These are phyloP conservation scores for Plasmodium inui DNA, from an alignment of 169 alveolate species.

Conservation along the genomic window DNA sequence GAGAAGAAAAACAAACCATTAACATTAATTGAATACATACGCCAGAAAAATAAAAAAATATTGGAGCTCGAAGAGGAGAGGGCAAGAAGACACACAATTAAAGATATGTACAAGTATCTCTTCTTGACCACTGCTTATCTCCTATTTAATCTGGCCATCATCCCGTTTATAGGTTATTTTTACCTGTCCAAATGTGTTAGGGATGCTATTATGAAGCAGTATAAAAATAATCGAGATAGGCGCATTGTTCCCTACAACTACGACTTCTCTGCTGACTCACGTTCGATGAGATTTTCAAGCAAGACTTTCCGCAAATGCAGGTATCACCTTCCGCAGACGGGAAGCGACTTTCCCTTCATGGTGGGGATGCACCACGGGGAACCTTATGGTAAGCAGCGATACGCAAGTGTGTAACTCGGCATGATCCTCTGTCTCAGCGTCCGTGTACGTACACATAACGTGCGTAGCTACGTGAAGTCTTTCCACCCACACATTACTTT, in stretches of 20 bases:
- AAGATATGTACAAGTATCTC: neutral
- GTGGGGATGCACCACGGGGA: neutral
- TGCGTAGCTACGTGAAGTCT: neutral
- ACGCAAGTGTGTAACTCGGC: neutral
- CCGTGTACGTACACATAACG: neutral
- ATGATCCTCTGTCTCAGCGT: too few species aligned
- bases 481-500: neutral
- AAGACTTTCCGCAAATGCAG: neutral
- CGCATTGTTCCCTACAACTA: slow-evolving; percentile 2
- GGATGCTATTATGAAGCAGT: neutral
- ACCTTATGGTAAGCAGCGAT: slow-evolving; percentile 3
- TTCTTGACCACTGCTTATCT: neutral
- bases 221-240: neutral
- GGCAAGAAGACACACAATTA: neutral
- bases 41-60: slow-evolving; percentile 16
- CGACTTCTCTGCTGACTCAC: neutral
- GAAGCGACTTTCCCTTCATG: neutral
- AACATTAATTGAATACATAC: slow-evolving; percentile 37
- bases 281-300: neutral
- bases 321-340: neutral
- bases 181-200: neutral
- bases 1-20: neutral
- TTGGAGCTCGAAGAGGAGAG: neutral
- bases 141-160: neutral
- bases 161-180: neutral